These are phyloP conservation scores for Galerina sulciceps DNA, from an alignment of 768 basidiomycete species.

Conservation along the genomic window DNA sequence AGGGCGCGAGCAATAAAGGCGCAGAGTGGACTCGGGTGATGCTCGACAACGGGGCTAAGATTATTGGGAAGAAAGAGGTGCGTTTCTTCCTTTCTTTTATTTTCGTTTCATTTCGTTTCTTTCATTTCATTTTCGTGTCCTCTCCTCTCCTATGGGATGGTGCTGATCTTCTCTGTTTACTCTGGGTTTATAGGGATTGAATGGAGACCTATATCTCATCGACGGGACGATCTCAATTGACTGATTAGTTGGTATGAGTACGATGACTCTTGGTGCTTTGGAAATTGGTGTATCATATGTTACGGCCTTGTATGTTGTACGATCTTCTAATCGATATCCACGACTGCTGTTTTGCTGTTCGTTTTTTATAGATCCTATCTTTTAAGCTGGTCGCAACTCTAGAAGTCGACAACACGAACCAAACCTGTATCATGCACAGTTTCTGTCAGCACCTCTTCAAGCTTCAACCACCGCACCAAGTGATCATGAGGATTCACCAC, in stretches of 20 bases:
- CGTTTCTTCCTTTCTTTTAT: background rate
- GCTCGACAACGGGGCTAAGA: slow-evolving; percentile 57
- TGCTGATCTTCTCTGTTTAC: background rate
- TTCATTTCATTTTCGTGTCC: background rate
- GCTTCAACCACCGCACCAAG: too few relatives aligned
- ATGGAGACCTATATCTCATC: slow-evolving; percentile 63
- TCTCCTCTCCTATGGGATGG: background rate
- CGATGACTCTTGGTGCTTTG: too few relatives aligned
- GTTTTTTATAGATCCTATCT: too few relatives aligned
- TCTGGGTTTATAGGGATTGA: slow-evolving; percentile 53
- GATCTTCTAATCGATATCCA: background rate
- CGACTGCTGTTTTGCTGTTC: too few relatives aligned
- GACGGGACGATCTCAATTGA: slow-evolving; percentile 50
- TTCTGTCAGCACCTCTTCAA: too few relatives aligned
- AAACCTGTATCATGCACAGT: too few relatives aligned
- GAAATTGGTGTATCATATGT: background rate
- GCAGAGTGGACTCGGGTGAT: slow-evolving; percentile 64
- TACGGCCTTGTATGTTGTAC: background rate
- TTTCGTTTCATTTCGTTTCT: too few relatives aligned
- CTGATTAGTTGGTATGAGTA: too few relatives aligned
- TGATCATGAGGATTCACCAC: too few relatives aligned
- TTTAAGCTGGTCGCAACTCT: too few relatives aligned
- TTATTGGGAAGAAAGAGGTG: slow-evolving; percentile 69
- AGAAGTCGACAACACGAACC: too few relatives aligned
- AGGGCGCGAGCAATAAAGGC: slow-evolving; percentile 34